A percentile compares a stretch with the other conserved stretches of the same genome.
Evolutionary conservation across 1,284 basidiomycete species (phyloP).

Genomic region (Heterobasidion occidentale): DNA sequence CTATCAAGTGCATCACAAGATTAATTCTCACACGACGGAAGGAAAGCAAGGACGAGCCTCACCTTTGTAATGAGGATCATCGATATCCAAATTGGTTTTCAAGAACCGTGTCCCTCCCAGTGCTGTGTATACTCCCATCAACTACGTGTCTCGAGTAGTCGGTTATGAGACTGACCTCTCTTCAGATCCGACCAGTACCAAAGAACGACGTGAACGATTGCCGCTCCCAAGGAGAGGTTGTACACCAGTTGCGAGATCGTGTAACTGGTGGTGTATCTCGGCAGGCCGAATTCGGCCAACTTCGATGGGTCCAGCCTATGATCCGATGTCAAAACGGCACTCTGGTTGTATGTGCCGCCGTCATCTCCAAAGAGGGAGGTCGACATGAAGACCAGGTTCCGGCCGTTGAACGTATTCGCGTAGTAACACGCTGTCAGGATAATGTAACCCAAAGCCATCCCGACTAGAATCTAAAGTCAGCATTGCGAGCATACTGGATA

Average conservation of each 20-base stretch:
- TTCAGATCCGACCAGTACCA: constrained; percentile 44
- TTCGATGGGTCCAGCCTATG: constrained; percentile 32
- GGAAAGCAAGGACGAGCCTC: not conserved
- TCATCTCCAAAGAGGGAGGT: constrained; percentile 35
- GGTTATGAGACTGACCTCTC: constrained; percentile 12
- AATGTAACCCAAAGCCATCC: constrained; percentile 41
- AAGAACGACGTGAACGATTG: constrained; percentile 38
- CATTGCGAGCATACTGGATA: not conserved
- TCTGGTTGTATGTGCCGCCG: constrained; percentile 37
- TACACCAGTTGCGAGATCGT: constrained; percentile 41
- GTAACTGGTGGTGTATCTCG: constrained; percentile 44
- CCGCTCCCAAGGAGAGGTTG: constrained; percentile 41
- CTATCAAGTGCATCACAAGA: not conserved
- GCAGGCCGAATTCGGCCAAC: constrained; percentile 31
- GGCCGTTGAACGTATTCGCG: constrained; percentile 37
- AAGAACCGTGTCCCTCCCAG: constrained; percentile 36
- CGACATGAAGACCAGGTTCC: constrained; percentile 41
- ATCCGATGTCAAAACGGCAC: constrained; percentile 32
- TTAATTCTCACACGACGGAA: not conserved
- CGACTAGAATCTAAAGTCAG: constrained; percentile 22
- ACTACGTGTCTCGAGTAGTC: not conserved
- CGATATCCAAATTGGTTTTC: constrained; percentile 28
- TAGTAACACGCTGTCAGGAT: constrained; percentile 41
- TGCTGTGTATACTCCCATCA: constrained; percentile 17
- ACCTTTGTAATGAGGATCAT: constrained; percentile 42